phyloP scores from a whole-genome alignment of 75 land plant species.

The Selaginella moellendorffii region DNA sequence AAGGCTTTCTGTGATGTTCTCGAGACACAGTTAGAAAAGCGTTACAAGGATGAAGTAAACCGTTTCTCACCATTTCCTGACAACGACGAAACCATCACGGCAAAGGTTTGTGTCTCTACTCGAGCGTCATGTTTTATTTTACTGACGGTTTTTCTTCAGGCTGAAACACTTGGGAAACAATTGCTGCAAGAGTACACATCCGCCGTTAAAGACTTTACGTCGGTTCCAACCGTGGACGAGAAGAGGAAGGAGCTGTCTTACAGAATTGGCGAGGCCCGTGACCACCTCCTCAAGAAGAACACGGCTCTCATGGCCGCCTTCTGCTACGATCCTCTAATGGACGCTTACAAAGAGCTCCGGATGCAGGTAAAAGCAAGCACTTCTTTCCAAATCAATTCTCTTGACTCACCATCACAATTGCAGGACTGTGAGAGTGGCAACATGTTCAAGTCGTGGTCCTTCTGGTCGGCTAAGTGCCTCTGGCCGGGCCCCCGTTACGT shows the following conservation, averaged over 20 bases:
- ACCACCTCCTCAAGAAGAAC: constrained; percentile 27
- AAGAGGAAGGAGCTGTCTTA: constrained; percentile 21
- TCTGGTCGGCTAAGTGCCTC: constrained; percentile 33
- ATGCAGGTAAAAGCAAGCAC: constrained; percentile 24
- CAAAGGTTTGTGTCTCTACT: constrained; percentile 20
- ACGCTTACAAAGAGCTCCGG: constrained; percentile 33
- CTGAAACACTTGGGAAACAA: constrained; percentile 17
- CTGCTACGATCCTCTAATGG: constrained; percentile 39
- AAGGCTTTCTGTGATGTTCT: constrained; percentile 18
- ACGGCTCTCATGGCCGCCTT: constrained; percentile 40
- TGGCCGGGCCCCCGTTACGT: constrained; percentile 35
- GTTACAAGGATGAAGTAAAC: constrained; percentile 24
- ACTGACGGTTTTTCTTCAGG: constrained; percentile 24
- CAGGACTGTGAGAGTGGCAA: constrained; percentile 34
- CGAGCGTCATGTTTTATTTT: no score
- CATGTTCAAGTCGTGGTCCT: constrained; percentile 19
- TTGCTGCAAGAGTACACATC: constrained; percentile 18
- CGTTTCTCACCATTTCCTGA: constrained; percentile 31
- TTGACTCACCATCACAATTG: no score
- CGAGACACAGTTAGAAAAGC: constrained; percentile 16
- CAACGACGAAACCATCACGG: constrained; percentile 34
- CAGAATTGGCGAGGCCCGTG: constrained; percentile 21
- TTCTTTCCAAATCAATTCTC: not conserved
- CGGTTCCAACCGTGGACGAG: constrained; percentile 21
- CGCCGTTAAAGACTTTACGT: constrained; percentile 17